phyloP scores from a whole-genome alignment of 139 green algal genomes.

The Marvania coccoides region DNA sequence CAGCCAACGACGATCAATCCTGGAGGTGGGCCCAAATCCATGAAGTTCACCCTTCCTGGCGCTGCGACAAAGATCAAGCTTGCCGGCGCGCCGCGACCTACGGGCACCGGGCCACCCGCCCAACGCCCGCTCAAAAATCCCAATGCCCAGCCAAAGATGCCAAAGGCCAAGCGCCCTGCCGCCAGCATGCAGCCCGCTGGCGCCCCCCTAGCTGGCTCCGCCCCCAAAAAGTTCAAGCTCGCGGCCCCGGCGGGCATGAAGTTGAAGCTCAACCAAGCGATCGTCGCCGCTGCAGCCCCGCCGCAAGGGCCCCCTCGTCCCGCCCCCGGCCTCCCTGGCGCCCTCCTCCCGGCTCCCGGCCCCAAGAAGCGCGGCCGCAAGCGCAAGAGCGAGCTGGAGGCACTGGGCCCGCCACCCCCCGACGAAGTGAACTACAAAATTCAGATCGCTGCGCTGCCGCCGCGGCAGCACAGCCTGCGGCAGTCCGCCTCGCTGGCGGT shows the following conservation, averaged over 20 bases:
- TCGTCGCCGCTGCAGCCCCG: not conserved
- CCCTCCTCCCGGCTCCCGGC: slow-evolving; percentile 31
- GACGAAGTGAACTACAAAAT: not conserved
- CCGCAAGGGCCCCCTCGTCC: not conserved
- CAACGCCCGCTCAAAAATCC: no score
- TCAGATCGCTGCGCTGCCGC: not conserved
- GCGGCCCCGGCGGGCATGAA: not conserved
- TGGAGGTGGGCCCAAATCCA: no score
- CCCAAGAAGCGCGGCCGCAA: slow-evolving; percentile 19
- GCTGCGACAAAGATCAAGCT: no score
- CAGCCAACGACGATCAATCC: no score
- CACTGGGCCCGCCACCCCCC: not conserved
- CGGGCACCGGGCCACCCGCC: no score
- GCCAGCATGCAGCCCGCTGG: not conserved
- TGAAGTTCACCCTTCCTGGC: no score
- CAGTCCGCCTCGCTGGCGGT: not conserved
- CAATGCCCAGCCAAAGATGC: no score
- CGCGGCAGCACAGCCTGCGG: not conserved
- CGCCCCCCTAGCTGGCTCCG: not conserved
- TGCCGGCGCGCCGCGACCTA: no score
- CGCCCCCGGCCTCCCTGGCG: not conserved
- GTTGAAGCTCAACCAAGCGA: not conserved
- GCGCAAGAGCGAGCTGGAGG: not conserved
- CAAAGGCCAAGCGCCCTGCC: not conserved
- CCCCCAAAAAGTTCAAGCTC: not conserved